A percentile compares a stretch with the other conserved stretches of the same genome.
Evolutionary conservation across 768 basidiomycete species (phyloP).

Genomic region (Pleurotus ostreatus): DNA sequence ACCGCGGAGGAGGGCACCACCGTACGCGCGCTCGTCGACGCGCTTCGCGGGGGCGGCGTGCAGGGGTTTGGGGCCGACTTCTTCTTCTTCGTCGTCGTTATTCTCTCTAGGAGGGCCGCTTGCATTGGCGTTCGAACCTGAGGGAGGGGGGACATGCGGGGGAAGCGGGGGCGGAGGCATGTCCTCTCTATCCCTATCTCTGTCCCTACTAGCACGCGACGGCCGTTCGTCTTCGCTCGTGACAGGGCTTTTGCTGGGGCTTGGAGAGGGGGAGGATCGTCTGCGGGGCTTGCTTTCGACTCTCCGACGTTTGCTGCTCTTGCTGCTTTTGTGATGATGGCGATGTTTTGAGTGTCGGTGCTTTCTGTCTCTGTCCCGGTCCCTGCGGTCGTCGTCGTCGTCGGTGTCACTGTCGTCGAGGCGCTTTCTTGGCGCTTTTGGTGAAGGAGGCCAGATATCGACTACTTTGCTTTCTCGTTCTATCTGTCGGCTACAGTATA

Average conservation of each 20-base stretch:
- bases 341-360: constrained; percentile 27
- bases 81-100: constrained; percentile 50
- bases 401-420: constrained; percentile 30
- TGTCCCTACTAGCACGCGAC: constrained; percentile 27
- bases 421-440: constrained; percentile 44
- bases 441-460: constrained; percentile 82
- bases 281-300: constrained; percentile 26
- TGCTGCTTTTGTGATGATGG: constrained; percentile 24
- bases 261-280: constrained; percentile 14
- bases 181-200: constrained; percentile 31
- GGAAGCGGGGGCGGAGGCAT: constrained; percentile 15
- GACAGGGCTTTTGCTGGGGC: constrained; percentile 22
- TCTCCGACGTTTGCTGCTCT: constrained; percentile 22
- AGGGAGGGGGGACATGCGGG: constrained; percentile 11
- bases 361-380: constrained; percentile 55
- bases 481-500: constrained; percentile 54
- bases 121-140: constrained; percentile 13
- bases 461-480: constrained; percentile 57
- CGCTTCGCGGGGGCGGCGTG: constrained; percentile 41
- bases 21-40: constrained; percentile 82
- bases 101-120: constrained; percentile 16
- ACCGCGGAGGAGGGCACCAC: constrained; percentile 85
- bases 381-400: constrained; percentile 49
- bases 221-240: constrained; percentile 55
- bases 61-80: constrained; percentile 78